phyloP scores from a whole-genome alignment of 23 red algal genomes.

The Gracilaria gracilis region DNA sequence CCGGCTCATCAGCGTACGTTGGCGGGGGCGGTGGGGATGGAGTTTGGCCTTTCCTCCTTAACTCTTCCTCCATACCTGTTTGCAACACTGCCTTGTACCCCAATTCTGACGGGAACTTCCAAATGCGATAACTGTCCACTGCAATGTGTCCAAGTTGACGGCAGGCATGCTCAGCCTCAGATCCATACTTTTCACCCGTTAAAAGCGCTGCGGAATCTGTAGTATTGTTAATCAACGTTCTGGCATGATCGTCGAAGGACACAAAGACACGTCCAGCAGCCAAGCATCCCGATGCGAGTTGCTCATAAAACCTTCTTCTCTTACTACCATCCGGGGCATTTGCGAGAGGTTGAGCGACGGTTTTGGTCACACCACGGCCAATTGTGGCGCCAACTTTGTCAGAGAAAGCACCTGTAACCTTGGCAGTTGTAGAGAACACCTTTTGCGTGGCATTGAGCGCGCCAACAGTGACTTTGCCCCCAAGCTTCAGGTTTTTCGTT shows the following conservation, averaged over 20 bases:
- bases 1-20: neutral
- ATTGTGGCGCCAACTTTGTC: constrained; percentile 45
- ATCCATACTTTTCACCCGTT: constrained; percentile 58
- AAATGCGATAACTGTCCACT: constrained; percentile 46
- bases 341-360: constrained; percentile 23
- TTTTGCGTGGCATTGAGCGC: constrained; percentile 40
- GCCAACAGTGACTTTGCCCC: constrained; percentile 41
- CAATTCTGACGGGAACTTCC: constrained; percentile 51
- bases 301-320: constrained; percentile 43
- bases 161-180: constrained; percentile 45
- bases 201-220: constrained; percentile 17
- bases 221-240: constrained; percentile 27
- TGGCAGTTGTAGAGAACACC: constrained; percentile 38
- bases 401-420: constrained; percentile 10
- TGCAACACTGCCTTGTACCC: constrained; percentile 12
- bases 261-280: constrained; percentile 56
- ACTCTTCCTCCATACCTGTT: constrained; percentile 9
- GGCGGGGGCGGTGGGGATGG: constrained; percentile 2
- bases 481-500: constrained; percentile 27
- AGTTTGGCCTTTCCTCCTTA: neutral
- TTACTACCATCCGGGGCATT: constrained; percentile 42
- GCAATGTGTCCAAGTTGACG: constrained; percentile 48
- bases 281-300: constrained; percentile 40
- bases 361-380: constrained; percentile 36
- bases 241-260: constrained; percentile 26